Base-by-base conservation (phyloP, 208 protist genomes). In the Leptomonas pyrrhocoris region DNA sequence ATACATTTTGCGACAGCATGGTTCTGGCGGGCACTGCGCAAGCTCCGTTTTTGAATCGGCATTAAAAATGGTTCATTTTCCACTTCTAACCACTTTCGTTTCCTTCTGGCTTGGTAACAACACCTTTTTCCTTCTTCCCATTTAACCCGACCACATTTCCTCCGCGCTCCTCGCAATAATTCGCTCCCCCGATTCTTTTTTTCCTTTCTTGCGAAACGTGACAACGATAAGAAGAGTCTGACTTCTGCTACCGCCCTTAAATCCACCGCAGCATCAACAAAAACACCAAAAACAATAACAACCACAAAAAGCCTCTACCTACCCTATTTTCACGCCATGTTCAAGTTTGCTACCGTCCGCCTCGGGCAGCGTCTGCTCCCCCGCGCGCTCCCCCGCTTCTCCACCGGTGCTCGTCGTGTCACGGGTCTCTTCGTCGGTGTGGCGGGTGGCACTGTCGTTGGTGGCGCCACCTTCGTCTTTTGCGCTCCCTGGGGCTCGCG, bases 401-500 rank as follows among this genome's bases (percentile, higher is more conserved):
- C 64, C 23, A 23, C 25, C n/a, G 50, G 48, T 8, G 23, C 57
- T 0, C 65, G 69, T 30, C 74, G 80, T 36, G 50, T 61, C 38
- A 46, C 59, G 1, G 73, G 71, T 13, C 38, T 84, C 43, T 72
- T 59, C 25, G 59, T 68, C 12, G 77, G 75, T 56, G 56, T 82
- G 18, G 80, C 77, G 19, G 73, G 61, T 19, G 76, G 80, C 38
- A 60, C 71, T n/a, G 23, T 80, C 46, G 46, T 78, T 16, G 75
- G 80, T 27, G 80, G 81, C 30, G 80, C 70, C 18, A 74, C 77
- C 28, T 38, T 87, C n/a, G 79, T 78, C 9, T 86, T 61, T 4
- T 91, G 80, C 61, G 73, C 45, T 31, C 34, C 49, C 27, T 42
- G 56, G 40, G 59, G 59, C 6, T 28, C 54, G 3, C 46, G 27